Evolutionary conservation across 768 basidiomycete genomes (phyloP).

Genomic region (Pulveroboletus sp.): DNA sequence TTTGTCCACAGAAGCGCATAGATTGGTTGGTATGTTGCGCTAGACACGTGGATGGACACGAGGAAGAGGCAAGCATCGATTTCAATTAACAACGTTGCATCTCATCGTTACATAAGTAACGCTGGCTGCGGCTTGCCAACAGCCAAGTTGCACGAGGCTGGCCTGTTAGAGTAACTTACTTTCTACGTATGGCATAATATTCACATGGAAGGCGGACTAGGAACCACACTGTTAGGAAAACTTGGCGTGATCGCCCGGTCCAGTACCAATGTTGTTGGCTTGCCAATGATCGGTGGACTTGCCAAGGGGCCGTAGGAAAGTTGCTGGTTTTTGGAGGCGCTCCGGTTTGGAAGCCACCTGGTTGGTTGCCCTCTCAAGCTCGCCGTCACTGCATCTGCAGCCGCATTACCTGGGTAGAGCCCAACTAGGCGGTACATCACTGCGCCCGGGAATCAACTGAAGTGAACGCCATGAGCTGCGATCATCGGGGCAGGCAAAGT

Average conservation of each 20-base stretch:
- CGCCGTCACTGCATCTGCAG: background rate
- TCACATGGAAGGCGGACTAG: background rate
- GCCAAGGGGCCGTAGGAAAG: constrained; percentile 6
- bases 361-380: too few species aligned
- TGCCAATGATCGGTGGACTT: background rate
- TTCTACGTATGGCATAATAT: constrained; percentile 1
- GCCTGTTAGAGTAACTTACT: background rate
- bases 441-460: background rate
- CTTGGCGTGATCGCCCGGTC: constrained; percentile 4
- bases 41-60: background rate
- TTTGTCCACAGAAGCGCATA: background rate
- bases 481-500: background rate
- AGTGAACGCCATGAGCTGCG: background rate
- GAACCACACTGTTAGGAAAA: background rate
- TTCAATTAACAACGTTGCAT: constrained; percentile 11
- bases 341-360: background rate
- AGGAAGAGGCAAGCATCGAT: background rate
- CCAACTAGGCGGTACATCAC: background rate
- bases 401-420: background rate
- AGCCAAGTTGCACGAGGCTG: constrained; percentile 16
- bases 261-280: background rate
- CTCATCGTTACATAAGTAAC: background rate
- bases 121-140: constrained; percentile 14
- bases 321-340: background rate
- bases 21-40: background rate